Conservation (phyloP, 148 eudicot genomes). For the Rhododendron griersonianum region DNA sequence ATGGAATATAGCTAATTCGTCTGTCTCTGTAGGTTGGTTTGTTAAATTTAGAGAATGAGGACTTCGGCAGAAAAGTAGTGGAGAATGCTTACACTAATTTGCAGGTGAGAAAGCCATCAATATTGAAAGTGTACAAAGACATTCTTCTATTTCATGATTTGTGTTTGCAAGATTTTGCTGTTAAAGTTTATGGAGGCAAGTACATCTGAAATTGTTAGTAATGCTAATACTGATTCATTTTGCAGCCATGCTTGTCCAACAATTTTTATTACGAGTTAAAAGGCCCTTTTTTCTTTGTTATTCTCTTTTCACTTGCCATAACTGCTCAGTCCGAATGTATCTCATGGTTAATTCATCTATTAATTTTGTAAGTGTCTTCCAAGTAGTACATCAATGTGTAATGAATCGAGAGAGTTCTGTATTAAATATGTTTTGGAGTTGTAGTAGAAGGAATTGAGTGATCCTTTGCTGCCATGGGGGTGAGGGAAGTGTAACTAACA, state of each 20-base stretch:
- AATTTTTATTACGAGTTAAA: background rate
- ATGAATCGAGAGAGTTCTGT: background rate
- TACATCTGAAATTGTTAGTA: background rate
- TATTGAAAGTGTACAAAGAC: background rate
- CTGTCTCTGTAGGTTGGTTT: constrained; percentile 60
- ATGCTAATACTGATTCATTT: background rate
- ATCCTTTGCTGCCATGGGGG: background rate
- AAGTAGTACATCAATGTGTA: background rate
- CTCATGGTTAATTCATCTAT: background rate
- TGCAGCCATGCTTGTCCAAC: background rate
- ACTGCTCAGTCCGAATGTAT: background rate
- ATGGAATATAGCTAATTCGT: background rate
- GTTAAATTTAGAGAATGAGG: constrained; percentile 88
- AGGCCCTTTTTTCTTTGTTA: background rate
- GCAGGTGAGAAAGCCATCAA: constrained; percentile 48
- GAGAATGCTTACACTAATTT: constrained; percentile 52
- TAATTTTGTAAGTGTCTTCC: background rate
- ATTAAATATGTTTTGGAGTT: background rate
- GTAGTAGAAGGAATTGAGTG: background rate
- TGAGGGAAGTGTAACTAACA: constrained; percentile 1
- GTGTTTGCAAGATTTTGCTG: background rate
- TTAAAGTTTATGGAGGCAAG: background rate
- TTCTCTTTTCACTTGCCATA: background rate
- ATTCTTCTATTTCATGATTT: background rate
- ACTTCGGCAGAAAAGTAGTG: constrained; percentile 54